Conservation (phyloP, 768 basidiomycete genomes). For the Mycena latifolia region DNA sequence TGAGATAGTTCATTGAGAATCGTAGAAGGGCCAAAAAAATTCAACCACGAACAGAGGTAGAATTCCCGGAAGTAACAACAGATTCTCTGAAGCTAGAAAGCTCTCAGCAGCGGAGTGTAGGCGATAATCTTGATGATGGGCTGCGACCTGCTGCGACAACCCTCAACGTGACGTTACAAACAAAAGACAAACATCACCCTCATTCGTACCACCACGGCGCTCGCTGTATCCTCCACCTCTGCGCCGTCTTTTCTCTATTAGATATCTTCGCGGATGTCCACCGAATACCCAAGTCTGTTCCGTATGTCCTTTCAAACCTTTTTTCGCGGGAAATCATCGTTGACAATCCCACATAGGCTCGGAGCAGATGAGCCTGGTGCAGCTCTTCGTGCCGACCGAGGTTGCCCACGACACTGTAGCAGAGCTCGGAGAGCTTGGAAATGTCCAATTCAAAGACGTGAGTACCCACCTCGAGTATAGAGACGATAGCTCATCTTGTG, state of each 20-base stretch:
- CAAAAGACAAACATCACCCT: conserved; percentile 14
- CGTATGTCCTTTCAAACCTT: conserved; percentile 60
- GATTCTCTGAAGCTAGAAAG: too few relatives aligned
- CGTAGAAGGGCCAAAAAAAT: too few relatives aligned
- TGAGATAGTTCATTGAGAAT: too few relatives aligned
- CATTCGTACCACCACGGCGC: conserved; percentile 10
- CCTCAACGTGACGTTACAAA: too few relatives aligned
- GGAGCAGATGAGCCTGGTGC: conserved; percentile 98
- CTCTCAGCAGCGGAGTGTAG: too few relatives aligned
- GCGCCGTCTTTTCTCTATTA: background rate
- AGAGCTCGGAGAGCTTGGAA: conserved; percentile 94
- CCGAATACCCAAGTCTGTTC: conserved; percentile 87
- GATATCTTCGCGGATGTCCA: conserved; percentile 63
- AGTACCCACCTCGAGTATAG: conserved; percentile 40
- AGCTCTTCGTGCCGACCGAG: conserved; percentile 97
- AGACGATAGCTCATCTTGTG: conserved; percentile 18
- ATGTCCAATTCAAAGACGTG: conserved; percentile 98
- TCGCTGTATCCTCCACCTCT: conserved; percentile 14
- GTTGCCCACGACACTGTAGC: conserved; percentile 97
- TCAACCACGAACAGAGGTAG: too few relatives aligned
- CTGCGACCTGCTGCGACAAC: too few relatives aligned
- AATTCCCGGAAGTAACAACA: too few relatives aligned
- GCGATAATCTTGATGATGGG: too few relatives aligned
- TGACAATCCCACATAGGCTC: conserved; percentile 69
- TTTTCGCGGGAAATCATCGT: conserved; percentile 22